Base-by-base conservation (phyloP, 169 alveolate species). In the Plasmodium billcollinsi region DNA sequence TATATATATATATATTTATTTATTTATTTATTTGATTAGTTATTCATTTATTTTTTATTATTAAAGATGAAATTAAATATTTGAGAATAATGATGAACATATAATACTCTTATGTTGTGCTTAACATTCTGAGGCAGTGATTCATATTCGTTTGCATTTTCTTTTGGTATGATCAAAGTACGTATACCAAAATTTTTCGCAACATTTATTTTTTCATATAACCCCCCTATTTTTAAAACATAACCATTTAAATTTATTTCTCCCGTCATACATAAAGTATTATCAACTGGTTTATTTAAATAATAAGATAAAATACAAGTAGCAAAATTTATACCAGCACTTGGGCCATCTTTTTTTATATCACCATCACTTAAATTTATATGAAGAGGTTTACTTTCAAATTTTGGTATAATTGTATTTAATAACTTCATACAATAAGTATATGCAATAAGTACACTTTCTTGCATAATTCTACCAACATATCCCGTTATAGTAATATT, bases 331-430 rank as follows among this genome's bases (percentile, higher is more conserved):
- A 97, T 93, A 11, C 99, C 99, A 4, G 98, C 99, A 29, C 98
- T 95, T 15, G 99, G 99, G 9, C 99, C 99, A 93, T 98, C 99
- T 94, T 97, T 97, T 21, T 98, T 98, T 18, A 97, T 94, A 18
- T 99, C 99, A 15, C 99, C 99, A 88, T 97, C 99, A 15, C 99
- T 99, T 59, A 97, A 97, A 74, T 97, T 99, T 33, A 98, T 88
- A 90, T 97, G 99, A 50, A 97, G 88, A 24, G 95, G 94, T 73
- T 94, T 93, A 11, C 94, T 97, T 50, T 97, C 89, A 94, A 92
- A 97, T 49, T 88, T 69, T 12, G 96, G 96, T 29, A 91, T 89
- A 75, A 85, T 76, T 54, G 71, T 83, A 24, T 90, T 83, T 14
- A 96, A 56, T 88, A 97, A 95, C 18, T 91, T 95, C 67, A 93